A percentile compares a stretch with the other conserved stretches of the same genome.
phyloP scores from a whole-genome alignment of 202 grass and related monocot species.

The Hordeum pubiflorum region DNA sequence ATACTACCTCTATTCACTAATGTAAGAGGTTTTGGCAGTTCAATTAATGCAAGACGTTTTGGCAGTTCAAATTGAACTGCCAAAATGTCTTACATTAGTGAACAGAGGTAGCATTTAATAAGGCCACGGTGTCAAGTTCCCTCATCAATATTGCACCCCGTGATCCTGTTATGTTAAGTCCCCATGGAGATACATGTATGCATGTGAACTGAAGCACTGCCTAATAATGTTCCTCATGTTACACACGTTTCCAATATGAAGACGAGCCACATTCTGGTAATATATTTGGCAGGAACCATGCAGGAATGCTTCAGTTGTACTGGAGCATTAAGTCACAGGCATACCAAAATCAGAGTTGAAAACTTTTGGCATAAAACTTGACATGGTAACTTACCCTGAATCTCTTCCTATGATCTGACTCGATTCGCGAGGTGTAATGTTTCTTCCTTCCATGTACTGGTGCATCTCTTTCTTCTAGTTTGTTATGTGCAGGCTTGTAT shows the following conservation, averaged over 20 bases:
- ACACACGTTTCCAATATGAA: not conserved
- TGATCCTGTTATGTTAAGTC: not conserved
- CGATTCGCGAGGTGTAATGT: slow-evolving; percentile 35
- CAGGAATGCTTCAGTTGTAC: slow-evolving; percentile 9
- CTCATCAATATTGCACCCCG: not conserved
- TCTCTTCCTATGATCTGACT: slow-evolving; percentile 64
- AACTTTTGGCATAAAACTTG: not conserved
- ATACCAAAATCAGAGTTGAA: not conserved
- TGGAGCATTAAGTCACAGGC: not conserved
- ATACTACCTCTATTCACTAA: not conserved
- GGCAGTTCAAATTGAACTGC: too few species aligned
- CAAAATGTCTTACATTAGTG: too few species aligned
- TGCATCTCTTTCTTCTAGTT: slow-evolving; percentile 38
- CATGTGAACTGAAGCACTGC: not conserved
- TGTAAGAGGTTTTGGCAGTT: too few species aligned
- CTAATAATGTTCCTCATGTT: not conserved
- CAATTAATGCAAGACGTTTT: too few species aligned
- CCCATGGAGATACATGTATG: not conserved
- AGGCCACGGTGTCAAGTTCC: not conserved
- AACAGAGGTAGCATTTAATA: not conserved
- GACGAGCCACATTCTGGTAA: not conserved
- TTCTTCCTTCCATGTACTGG: slow-evolving; percentile 31
- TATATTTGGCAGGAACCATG: slow-evolving; percentile 5
- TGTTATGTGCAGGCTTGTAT: slow-evolving; percentile 26
- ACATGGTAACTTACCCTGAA: slow-evolving; percentile 55